Conservation (phyloP, 2,329 filamentous ascomycete species). For the Biscogniauxia marginata region DNA sequence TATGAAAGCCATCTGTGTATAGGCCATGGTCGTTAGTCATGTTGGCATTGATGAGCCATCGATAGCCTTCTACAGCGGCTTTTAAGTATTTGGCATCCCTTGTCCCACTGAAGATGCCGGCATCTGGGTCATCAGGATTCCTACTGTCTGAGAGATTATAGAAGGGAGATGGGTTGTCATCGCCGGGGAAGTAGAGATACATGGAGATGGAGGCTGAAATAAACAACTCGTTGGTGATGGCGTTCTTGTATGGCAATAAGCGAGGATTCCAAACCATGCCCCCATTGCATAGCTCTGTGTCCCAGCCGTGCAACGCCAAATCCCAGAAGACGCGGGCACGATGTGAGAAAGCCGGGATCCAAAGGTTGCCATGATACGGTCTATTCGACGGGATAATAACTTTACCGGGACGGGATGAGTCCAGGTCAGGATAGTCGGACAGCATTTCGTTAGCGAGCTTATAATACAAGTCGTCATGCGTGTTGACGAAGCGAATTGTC, state of each 20-base stretch:
- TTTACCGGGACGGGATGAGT: too few species aligned
- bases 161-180: constrained; percentile 71
- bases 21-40: constrained; percentile 78
- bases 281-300: constrained; percentile 74
- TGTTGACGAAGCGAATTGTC: constrained; percentile 69
- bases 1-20: constrained; percentile 87
- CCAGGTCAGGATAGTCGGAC: too few species aligned
- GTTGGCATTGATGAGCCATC: constrained; percentile 74
- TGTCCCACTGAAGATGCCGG: constrained; percentile 34
- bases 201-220: constrained; percentile 82
- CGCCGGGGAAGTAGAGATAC: constrained; percentile 87
- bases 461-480: constrained; percentile 67
- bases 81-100: constrained; percentile 65
- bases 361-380: constrained; percentile 75
- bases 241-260: constrained; percentile 85
- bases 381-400: constrained; percentile 36
- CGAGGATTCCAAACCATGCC: constrained; percentile 91
- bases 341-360: constrained; percentile 75
- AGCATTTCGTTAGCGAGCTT: constrained; percentile 15
- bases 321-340: constrained; percentile 85
- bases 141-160: constrained; percentile 22
- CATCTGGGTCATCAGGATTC: constrained; percentile 27
- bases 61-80: constrained; percentile 74
- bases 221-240: constrained; percentile 90
- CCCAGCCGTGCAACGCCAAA: constrained; percentile 76